Conservation (phyloP, 306 rosid genomes). For the Cicer yamashitae region DNA sequence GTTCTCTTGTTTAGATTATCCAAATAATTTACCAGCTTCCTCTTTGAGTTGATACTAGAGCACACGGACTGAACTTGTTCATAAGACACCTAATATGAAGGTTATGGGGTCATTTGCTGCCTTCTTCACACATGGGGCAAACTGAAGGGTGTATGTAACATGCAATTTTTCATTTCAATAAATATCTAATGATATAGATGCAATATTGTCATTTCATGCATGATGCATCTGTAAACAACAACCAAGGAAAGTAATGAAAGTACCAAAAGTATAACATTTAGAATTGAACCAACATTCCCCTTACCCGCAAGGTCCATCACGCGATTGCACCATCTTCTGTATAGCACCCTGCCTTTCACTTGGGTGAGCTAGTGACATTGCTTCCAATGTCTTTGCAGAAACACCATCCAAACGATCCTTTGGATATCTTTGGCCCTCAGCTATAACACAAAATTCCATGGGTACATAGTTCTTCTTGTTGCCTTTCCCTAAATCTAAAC, state of each 20-base stretch:
- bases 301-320: constrained; percentile 82
- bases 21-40: constrained; percentile 24
- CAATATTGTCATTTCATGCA: constrained; percentile 29
- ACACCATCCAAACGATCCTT: constrained; percentile 58
- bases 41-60: constrained; percentile 18
- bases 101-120: constrained; percentile 9
- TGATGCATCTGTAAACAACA: constrained; percentile 23
- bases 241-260: constrained; percentile 35
- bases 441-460: constrained; percentile 76
- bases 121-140: constrained; percentile 19
- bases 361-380: constrained; percentile 56
- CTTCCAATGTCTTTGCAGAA: constrained; percentile 53
- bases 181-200: constrained; percentile 4
- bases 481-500: constrained; percentile 71
- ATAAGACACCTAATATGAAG: constrained; percentile 26
- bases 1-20: constrained; percentile 28
- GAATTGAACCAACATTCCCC: constrained; percentile 40
- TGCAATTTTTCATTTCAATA: constrained; percentile 30
- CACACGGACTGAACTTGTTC: constrained; percentile 13
- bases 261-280: constrained; percentile 1
- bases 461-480: constrained; percentile 64
- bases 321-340: constrained; percentile 59
- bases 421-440: constrained; percentile 73
- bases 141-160: neutral
- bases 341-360: constrained; percentile 51